phyloP scores from a whole-genome alignment of 139 green algal genomes.

The Diplosphaera chodatii region DNA sequence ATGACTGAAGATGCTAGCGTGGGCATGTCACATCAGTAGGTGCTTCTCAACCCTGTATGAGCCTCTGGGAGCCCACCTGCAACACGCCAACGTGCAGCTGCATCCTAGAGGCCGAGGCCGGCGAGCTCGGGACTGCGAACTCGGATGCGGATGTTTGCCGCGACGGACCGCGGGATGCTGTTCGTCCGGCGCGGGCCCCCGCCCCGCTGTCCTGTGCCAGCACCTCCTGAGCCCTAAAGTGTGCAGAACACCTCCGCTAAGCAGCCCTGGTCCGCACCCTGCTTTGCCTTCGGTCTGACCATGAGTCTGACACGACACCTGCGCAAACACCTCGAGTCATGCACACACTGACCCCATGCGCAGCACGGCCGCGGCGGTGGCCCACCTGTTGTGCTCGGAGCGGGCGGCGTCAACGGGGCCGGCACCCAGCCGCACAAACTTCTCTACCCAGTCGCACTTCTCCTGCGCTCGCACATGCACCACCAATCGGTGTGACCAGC shows the following conservation, averaged over 20 bases:
- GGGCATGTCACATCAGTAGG: no score
- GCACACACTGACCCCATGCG: no score
- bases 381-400: constrained; percentile 25
- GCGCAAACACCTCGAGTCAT: no score
- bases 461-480: constrained; percentile 17
- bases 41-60: not conserved
- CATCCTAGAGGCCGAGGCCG: constrained; percentile 24
- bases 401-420: constrained; percentile 22
- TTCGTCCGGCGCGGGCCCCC: not conserved
- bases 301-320: no score
- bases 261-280: no score
- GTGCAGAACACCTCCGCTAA: no score
- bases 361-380: no score
- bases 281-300: no score
- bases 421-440: constrained; percentile 69
- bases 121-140: not conserved
- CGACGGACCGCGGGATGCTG: not conserved
- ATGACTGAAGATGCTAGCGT: no score
- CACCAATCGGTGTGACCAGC: no score
- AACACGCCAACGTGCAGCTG: constrained; percentile 89
- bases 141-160: not conserved
- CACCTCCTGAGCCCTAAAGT: not conserved
- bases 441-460: constrained; percentile 86
- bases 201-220: not conserved
- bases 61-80: constrained; percentile 33